These are phyloP conservation scores for Nitzschia sp. DNA, from an alignment of 108 stramenopile species.

Conservation along the genomic window DNA sequence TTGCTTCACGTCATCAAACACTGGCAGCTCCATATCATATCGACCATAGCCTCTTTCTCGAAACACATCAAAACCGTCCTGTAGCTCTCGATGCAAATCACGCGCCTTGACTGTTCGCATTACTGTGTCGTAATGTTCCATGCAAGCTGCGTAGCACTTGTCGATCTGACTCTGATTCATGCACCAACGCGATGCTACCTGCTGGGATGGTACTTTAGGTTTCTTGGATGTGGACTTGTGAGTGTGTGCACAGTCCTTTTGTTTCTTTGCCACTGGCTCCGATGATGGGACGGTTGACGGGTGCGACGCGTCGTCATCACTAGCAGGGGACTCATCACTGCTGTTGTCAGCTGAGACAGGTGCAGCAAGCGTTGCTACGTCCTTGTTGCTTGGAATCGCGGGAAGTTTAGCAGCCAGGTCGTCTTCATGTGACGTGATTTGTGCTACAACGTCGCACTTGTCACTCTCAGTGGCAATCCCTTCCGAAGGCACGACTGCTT, in stretches of 20 bases:
- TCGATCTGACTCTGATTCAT: constrained; percentile 65
- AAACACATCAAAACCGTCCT: constrained; percentile 87
- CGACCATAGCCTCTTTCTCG: constrained; percentile 86
- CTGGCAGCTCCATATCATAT: constrained; percentile 83
- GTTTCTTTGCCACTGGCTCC: neutral
- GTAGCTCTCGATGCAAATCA: constrained; percentile 70
- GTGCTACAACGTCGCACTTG: too few species aligned
- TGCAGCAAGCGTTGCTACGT: neutral
- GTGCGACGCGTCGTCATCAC: neutral
- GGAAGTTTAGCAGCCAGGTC: neutral
- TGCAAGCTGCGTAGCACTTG: constrained; percentile 63
- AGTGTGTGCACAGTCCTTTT: constrained; percentile 13
- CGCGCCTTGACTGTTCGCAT: constrained; percentile 84
- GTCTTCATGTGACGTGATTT: too few species aligned
- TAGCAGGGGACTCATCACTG: neutral
- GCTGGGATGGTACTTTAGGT: constrained; percentile 2
- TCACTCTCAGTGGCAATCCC: too few species aligned
- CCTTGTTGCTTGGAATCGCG: neutral
- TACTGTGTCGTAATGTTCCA: constrained; percentile 83
- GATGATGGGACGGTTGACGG: constrained; percentile 9
- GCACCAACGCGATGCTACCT: constrained; percentile 44
- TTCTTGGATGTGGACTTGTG: neutral
- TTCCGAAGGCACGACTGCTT: too few species aligned
- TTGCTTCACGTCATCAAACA: constrained; percentile 56
- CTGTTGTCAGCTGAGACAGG: neutral